Conservation (phyloP, 2,329 filamentous ascomycete genomes). For the Leptographium radiaticola region DNA sequence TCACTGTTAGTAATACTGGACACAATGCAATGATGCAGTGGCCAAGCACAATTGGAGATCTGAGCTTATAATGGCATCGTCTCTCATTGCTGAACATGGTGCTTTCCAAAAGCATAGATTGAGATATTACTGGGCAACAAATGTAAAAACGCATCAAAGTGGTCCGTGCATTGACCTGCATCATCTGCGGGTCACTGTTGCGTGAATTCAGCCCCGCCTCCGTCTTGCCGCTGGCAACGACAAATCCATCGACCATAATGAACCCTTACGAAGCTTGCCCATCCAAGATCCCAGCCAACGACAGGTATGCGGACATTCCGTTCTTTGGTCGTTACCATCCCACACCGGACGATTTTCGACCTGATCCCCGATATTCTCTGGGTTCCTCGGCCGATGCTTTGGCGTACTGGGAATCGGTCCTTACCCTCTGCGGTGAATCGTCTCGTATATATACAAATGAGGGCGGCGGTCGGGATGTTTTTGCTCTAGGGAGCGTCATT, state of each 20-base stretch:
- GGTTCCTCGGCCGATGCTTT: constrained; percentile 14
- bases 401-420: constrained; percentile 20
- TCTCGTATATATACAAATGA: constrained; percentile 19
- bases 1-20: no score
- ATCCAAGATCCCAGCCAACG: constrained; percentile 17
- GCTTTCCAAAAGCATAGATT: no score
- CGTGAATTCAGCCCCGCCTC: neutral
- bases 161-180: no score
- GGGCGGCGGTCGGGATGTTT: constrained; percentile 25
- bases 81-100: no score
- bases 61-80: no score
- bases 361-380: constrained; percentile 14
- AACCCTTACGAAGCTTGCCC: constrained; percentile 17
- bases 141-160: no score
- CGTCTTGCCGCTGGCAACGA: neutral
- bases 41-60: no score
- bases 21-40: no score
- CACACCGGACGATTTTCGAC: constrained; percentile 16
- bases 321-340: constrained; percentile 20
- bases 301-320: constrained; percentile 18
- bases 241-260: constrained; percentile 3
- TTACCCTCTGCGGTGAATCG: constrained; percentile 18
- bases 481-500: constrained; percentile 26
- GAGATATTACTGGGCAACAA: no score
- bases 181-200: neutral